These are phyloP conservation scores for Cyberlindnera sargentensis DNA, from an alignment of 805 yeast genomes.

Conservation along the genomic window DNA sequence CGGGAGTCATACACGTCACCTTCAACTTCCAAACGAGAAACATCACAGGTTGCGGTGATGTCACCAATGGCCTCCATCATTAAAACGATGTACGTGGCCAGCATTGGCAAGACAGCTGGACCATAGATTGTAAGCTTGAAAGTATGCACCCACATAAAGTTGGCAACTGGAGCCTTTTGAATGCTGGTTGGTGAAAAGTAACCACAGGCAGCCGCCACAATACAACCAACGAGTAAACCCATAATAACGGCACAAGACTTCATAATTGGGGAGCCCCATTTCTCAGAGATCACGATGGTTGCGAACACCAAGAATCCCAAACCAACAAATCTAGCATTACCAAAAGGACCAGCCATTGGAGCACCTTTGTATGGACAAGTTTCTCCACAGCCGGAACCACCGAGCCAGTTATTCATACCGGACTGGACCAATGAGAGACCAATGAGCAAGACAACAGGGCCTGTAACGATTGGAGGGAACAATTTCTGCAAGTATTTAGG, in stretches of 20 bases:
- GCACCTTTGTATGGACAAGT: constrained; percentile 44
- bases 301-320: constrained; percentile 78
- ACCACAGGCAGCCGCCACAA: constrained; percentile 86
- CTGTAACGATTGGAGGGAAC: constrained; percentile 89
- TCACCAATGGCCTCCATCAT: constrained; percentile 96
- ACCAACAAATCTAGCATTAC: constrained; percentile 82
- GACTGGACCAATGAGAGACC: constrained; percentile 63
- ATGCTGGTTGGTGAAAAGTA: constrained; percentile 48
- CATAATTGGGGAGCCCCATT: constrained; percentile 92
- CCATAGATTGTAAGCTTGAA: constrained; percentile 73
- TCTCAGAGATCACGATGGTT: constrained; percentile 68
- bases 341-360: constrained; percentile 66
- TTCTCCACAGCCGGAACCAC: constrained; percentile 63
- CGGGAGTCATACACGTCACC: constrained; percentile 78
- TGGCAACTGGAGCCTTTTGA: constrained; percentile 69
- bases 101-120: constrained; percentile 77
- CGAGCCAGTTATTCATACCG: constrained; percentile 82
- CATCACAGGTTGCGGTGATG: constrained; percentile 90
- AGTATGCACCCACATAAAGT: constrained; percentile 85
- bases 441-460: constrained; percentile 84
- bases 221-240: constrained; percentile 82
- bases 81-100: constrained; percentile 74
- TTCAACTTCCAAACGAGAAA: constrained; percentile 76
- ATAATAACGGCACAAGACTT: constrained; percentile 87
- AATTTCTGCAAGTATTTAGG: constrained; percentile 59